Conservation (phyloP, 148 eudicot genomes). For the Simmondsia chinensis region DNA sequence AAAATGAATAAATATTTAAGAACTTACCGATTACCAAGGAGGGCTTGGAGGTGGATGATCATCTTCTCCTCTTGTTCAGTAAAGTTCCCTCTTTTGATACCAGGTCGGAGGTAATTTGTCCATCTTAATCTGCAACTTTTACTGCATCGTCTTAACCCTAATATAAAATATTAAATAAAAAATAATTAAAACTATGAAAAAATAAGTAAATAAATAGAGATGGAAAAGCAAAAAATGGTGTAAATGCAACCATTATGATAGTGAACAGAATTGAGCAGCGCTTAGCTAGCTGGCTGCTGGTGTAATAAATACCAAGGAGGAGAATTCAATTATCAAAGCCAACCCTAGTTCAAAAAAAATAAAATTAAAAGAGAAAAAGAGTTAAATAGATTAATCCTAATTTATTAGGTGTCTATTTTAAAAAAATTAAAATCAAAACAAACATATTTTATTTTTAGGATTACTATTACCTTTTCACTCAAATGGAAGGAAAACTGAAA, state of each 20-base stretch:
- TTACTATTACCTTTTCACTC: too few relatives aligned
- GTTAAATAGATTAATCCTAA: too few relatives aligned
- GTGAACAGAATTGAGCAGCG: too few relatives aligned
- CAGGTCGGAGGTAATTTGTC: constrained; percentile 92
- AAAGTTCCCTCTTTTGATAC: constrained; percentile 78
- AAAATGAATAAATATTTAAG: not conserved
- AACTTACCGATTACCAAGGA: constrained; percentile 71
- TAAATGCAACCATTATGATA: too few relatives aligned
- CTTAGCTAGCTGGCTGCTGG: too few relatives aligned
- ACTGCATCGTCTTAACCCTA: constrained; percentile 83
- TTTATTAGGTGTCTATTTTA: too few relatives aligned
- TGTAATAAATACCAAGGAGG: too few relatives aligned
- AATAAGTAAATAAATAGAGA: not conserved
- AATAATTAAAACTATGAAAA: not conserved
- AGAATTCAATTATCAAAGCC: constrained; percentile 37
- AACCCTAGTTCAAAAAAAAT: constrained; percentile 15
- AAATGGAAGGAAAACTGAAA: too few relatives aligned
- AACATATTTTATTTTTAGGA: too few relatives aligned
- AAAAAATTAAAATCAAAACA: too few relatives aligned
- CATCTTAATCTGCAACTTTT: constrained; percentile 88
- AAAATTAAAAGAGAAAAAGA: too few relatives aligned
- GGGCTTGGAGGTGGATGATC: constrained; percentile 91
- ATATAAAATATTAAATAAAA: not conserved
- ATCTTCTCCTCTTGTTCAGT: constrained; percentile 76
- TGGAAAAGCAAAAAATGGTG: not conserved